Percentiles rank a stretch among this genome's conserved stretches.
Conservation (phyloP, 108 stramenopile species). For the Skeletonema marinoi region DNA sequence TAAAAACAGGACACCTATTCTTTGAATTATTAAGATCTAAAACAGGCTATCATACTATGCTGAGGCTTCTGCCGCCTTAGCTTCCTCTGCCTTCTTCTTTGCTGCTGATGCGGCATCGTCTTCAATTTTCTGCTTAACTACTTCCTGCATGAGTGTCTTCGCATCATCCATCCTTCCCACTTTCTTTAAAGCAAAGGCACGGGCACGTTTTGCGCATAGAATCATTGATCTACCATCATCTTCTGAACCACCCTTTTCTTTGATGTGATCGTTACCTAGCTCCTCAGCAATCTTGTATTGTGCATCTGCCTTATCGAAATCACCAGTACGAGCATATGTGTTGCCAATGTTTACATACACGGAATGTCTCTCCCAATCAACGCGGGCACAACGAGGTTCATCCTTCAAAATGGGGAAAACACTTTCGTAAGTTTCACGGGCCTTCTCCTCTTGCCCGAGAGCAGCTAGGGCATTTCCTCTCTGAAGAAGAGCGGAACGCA, state of each 20-base stretch:
- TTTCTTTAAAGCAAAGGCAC: slow-evolving; percentile 84
- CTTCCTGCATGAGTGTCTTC: slow-evolving; percentile 73
- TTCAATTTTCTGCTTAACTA: slow-evolving; percentile 73
- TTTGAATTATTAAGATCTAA: neutral
- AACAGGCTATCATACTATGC: neutral
- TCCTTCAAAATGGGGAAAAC: slow-evolving; percentile 78
- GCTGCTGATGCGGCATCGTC: slow-evolving; percentile 69
- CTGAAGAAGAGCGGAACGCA: slow-evolving; percentile 84
- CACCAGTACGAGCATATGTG: slow-evolving; percentile 74
- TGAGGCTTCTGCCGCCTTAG: slow-evolving; percentile 27
- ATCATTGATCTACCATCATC: slow-evolving; percentile 89
- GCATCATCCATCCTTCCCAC: slow-evolving; percentile 80
- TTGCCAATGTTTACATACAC: slow-evolving; percentile 89
- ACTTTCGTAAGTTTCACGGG: slow-evolving; percentile 68
- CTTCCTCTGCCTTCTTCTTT: slow-evolving; percentile 70
- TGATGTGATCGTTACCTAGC: slow-evolving; percentile 80
- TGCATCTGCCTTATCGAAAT: slow-evolving; percentile 74
- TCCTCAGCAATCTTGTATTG: slow-evolving; percentile 72
- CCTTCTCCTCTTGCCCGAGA: slow-evolving; percentile 76
- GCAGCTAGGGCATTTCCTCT: slow-evolving; percentile 88
- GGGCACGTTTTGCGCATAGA: slow-evolving; percentile 73
- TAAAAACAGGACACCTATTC: neutral
- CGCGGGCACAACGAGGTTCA: slow-evolving; percentile 84
- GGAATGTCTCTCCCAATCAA: slow-evolving; percentile 89
- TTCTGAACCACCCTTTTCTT: slow-evolving; percentile 68